A percentile compares a stretch with the other conserved stretches of the same genome.
Conservation (phyloP, 805 yeast species). For the Jamesozyma jinghongensis region DNA sequence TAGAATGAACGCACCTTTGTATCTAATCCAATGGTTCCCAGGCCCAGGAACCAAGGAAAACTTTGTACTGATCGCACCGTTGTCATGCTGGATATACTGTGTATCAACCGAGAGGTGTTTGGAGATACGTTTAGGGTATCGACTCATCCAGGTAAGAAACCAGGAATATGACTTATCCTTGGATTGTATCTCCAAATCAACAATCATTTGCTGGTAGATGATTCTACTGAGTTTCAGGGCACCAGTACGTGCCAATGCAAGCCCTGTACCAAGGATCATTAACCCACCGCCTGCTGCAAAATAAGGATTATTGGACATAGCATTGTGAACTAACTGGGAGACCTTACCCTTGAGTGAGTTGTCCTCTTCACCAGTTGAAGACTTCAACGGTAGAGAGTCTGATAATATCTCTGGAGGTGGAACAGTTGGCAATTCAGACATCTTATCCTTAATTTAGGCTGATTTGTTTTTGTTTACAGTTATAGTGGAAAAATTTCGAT, state of each 20-base stretch:
- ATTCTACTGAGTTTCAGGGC: constrained; percentile 54
- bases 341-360: constrained; percentile 25
- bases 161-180: constrained; percentile 89
- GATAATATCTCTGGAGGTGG: no score
- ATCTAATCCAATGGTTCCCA: constrained; percentile 80
- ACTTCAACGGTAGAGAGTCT: background rate
- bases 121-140: constrained; percentile 61
- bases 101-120: constrained; percentile 90
- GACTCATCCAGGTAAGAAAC: constrained; percentile 96
- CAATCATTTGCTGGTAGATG: constrained; percentile 72
- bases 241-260: constrained; percentile 70
- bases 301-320: constrained; percentile 72
- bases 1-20: constrained; percentile 79
- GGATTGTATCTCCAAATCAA: constrained; percentile 86
- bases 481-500: no score
- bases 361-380: constrained; percentile 6
- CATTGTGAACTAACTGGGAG: constrained; percentile 38
- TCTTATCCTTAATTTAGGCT: no score
- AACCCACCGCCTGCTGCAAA: constrained; percentile 98
- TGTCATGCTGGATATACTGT: constrained; percentile 75
- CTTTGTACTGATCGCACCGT: constrained; percentile 80
- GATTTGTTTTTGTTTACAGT: no score
- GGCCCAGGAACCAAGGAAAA: constrained; percentile 96
- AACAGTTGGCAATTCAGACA: no score
- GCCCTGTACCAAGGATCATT: constrained; percentile 86